These are phyloP conservation scores for Yamadazyma taylorii DNA, from an alignment of 1,139 yeast genomes.

Conservation along the genomic window DNA sequence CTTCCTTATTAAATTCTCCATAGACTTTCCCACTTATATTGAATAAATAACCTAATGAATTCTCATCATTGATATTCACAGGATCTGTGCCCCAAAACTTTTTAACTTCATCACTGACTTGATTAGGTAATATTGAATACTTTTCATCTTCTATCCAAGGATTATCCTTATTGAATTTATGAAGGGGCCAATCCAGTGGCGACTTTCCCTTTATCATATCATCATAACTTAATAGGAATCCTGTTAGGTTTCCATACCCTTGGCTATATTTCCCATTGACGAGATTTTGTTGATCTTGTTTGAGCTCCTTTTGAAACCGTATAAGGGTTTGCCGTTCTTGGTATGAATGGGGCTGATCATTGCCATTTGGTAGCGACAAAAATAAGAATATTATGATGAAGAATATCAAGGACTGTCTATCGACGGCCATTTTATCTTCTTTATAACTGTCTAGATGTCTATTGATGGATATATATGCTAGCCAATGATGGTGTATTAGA, in stretches of 20 bases:
- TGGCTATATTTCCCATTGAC: slow-evolving; percentile 40
- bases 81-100: slow-evolving; percentile 47
- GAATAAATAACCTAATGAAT: slow-evolving; percentile 37
- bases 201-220: slow-evolving; percentile 50
- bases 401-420: slow-evolving; percentile 39
- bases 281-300: slow-evolving; percentile 32
- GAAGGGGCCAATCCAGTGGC: slow-evolving; percentile 59
- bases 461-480: too few species aligned
- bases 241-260: slow-evolving; percentile 76
- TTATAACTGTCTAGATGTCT: too few species aligned
- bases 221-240: slow-evolving; percentile 60
- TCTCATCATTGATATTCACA: slow-evolving; percentile 14
- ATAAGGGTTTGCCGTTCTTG: slow-evolving; percentile 29
- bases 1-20: slow-evolving; percentile 40
- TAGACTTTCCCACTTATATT: slow-evolving; percentile 52
- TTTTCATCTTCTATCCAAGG: slow-evolving; percentile 57
- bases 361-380: slow-evolving; percentile 30
- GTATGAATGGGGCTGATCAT: slow-evolving; percentile 31
- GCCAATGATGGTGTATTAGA: too few species aligned
- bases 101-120: slow-evolving; percentile 46
- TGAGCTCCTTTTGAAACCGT: slow-evolving; percentile 32
- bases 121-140: slow-evolving; percentile 61
- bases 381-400: slow-evolving; percentile 39
- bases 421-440: slow-evolving; percentile 27
- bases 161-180: slow-evolving; percentile 32